These are phyloP conservation scores for Kalanchoe fedtschenkoi DNA, from an alignment of 164 flowering plant genomes.

Conservation along the genomic window DNA sequence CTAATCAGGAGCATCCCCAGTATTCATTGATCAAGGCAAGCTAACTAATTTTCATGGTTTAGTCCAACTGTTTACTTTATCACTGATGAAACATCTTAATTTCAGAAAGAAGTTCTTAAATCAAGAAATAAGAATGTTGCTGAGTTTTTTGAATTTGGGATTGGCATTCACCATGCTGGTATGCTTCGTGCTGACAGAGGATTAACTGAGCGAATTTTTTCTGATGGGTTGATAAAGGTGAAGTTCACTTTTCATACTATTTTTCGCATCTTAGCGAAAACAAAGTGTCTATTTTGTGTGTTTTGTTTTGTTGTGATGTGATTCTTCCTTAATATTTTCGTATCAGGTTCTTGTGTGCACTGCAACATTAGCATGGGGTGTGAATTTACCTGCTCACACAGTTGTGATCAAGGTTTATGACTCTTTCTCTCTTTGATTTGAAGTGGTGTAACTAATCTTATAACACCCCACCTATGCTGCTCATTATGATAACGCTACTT, in stretches of 20 bases:
- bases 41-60: conserved; percentile 5
- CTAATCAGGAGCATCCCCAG: conserved; percentile 65
- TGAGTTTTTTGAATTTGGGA: conserved; percentile 59
- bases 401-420: conserved; percentile 88
- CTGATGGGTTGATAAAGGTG: conserved; percentile 87
- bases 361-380: conserved; percentile 99
- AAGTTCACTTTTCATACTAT: background rate
- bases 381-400: conserved; percentile 97
- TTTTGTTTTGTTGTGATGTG: background rate
- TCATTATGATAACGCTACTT: background rate
- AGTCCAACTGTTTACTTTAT: no score
- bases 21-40: conserved; percentile 53
- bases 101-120: conserved; percentile 81
- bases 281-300: background rate
- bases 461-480: background rate
- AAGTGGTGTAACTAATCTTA: background rate
- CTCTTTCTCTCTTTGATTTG: background rate
- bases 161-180: conserved; percentile 99
- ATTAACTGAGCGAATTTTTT: conserved; percentile 87
- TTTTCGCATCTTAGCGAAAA: background rate
- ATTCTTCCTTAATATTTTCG: background rate
- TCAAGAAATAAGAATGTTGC: conserved; percentile 91
- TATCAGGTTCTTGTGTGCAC: conserved; percentile 96
- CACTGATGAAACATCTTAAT: conserved; percentile 8
- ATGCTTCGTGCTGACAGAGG: conserved; percentile 95